Conservation (phyloP, 129 eudicot species). For the Apium graveolens region DNA sequence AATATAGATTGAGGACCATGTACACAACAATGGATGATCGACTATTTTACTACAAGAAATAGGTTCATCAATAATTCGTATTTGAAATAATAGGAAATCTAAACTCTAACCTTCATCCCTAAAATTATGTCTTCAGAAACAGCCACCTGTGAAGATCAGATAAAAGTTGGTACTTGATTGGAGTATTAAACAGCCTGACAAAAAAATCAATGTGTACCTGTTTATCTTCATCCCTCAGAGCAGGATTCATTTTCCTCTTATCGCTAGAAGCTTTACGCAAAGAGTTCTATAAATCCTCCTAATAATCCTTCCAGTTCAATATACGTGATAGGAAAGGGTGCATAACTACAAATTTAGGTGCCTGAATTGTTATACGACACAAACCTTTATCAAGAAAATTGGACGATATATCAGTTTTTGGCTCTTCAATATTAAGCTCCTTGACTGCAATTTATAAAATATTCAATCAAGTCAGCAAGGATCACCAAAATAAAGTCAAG, state of each 20-base stretch:
- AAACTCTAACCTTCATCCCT: conserved; percentile 70
- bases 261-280: conserved; percentile 53
- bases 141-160: conserved; percentile 45
- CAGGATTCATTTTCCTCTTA: conserved; percentile 53
- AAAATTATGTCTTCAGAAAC: conserved; percentile 76
- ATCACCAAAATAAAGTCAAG: background rate
- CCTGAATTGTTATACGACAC: conserved; percentile 4
- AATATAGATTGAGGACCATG: background rate
- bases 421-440: conserved; percentile 67
- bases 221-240: conserved; percentile 50
- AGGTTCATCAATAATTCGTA: background rate
- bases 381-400: conserved; percentile 88
- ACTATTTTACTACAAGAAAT: background rate
- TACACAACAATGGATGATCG: background rate
- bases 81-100: background rate
- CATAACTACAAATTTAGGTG: background rate
- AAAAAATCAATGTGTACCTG: conserved; percentile 33
- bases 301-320: background rate
- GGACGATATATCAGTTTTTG: conserved; percentile 64
- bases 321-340: background rate
- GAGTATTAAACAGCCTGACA: background rate
- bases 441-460: conserved; percentile 42
- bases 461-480: background rate
- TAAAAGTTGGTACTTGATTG: background rate
- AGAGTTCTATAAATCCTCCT: conserved; percentile 90